A percentile compares a stretch with the other conserved stretches of the same genome.
Evolutionary conservation across 2,329 filamentous ascomycete species (phyloP).

Genomic region (Plenodomus biglobosus): DNA sequence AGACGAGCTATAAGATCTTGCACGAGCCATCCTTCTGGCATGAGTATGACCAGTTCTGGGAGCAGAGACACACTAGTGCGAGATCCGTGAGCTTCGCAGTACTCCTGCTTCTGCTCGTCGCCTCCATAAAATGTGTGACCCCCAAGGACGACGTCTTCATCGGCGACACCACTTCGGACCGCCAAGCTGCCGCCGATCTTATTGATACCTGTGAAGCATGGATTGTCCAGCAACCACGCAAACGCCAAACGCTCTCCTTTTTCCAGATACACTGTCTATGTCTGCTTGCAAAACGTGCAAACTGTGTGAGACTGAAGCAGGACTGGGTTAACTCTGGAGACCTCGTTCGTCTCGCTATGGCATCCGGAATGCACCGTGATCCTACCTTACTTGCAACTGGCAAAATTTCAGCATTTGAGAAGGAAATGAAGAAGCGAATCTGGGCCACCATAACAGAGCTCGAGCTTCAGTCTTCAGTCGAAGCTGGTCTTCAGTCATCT

Average conservation of each 20-base stretch:
- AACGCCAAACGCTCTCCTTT: constrained; percentile 53
- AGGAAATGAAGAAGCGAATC: constrained; percentile 57
- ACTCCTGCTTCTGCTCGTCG: constrained; percentile 45
- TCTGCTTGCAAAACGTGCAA: constrained; percentile 53
- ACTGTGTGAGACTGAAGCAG: constrained; percentile 57
- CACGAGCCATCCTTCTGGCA: constrained; percentile 56
- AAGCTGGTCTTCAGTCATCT: constrained; percentile 55
- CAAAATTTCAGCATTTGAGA: constrained; percentile 47
- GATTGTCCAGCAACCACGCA: constrained; percentile 52
- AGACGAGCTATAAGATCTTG: constrained; percentile 55
- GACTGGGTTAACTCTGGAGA: constrained; percentile 56
- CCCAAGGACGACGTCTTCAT: constrained; percentile 41
- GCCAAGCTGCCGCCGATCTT: constrained; percentile 44
- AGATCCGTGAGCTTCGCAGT: constrained; percentile 42
- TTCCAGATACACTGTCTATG: constrained; percentile 57
- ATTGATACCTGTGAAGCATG: constrained; percentile 48
- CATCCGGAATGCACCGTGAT: constrained; percentile 57
- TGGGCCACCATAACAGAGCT: constrained; percentile 61
- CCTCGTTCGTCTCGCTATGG: constrained; percentile 56
- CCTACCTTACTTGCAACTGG: constrained; percentile 42
- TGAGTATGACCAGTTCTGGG: constrained; percentile 55
- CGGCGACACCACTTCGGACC: constrained; percentile 48
- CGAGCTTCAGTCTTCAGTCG: constrained; percentile 58
- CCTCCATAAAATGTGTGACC: constrained; percentile 42
- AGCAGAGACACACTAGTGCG: constrained; percentile 25